A percentile compares a stretch with the other conserved stretches of the same genome.
phyloP scores from a whole-genome alignment of 176 grass and related monocot species.

The Phoenix dactylifera region DNA sequence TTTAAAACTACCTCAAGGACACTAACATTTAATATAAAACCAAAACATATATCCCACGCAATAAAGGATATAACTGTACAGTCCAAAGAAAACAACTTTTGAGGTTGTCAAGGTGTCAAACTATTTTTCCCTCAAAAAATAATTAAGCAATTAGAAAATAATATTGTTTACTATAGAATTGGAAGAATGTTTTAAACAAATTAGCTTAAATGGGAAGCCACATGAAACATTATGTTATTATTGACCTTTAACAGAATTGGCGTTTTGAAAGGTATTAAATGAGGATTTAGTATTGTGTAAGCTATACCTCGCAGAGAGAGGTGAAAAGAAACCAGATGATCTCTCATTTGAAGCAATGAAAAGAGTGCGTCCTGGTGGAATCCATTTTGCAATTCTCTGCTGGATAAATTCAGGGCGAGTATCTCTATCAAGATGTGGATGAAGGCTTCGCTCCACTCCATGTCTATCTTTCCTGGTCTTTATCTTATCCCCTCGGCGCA shows the following conservation, averaged over 20 bases:
- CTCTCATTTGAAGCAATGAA: constrained; percentile 92
- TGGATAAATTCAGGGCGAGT: constrained; percentile 73
- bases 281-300: not conserved
- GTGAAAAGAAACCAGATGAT: constrained; percentile 64
- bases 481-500: constrained; percentile 69
- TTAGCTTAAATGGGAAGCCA: too few relatives aligned
- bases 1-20: too few relatives aligned
- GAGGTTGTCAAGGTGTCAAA: too few relatives aligned
- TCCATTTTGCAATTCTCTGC: constrained; percentile 70
- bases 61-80: too few relatives aligned
- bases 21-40: too few relatives aligned
- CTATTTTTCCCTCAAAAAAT: too few relatives aligned
- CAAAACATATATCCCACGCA: too few relatives aligned
- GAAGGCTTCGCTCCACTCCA: constrained; percentile 64
- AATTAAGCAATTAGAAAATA: too few relatives aligned
- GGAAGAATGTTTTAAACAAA: too few relatives aligned
- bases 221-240: too few relatives aligned
- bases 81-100: too few relatives aligned
- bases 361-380: constrained; percentile 61
- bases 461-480: constrained; percentile 82
- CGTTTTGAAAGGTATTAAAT: constrained; percentile 1
- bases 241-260: not conserved
- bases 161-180: too few relatives aligned
- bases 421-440: constrained; percentile 94
- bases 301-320: constrained; percentile 53